Evolutionary conservation across 164 flowering plant genomes (phyloP), one percentile per base, ranked within the genome.

Genomic region (Vitis riparia): DNA sequence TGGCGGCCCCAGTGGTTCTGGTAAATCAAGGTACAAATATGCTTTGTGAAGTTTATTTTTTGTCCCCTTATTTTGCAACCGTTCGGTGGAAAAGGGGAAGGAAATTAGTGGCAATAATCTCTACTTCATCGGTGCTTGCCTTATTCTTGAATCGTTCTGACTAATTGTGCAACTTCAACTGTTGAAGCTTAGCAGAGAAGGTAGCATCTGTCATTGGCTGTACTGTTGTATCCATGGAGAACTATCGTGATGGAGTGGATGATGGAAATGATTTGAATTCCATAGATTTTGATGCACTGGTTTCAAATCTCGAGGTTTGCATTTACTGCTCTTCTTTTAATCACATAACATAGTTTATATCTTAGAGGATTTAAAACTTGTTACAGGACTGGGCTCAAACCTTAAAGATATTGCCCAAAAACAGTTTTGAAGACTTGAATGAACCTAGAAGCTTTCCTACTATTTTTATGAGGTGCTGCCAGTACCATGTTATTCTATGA

Each of bases 191-290:
- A 81, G 85, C 97, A 78, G 98, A 96, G 85, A 96, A 93, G 84
- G 97, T 96, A 55, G 91, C 95, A 59, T 96, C 99, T 72, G 99
- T 96, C 14, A 84, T 96, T 85, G 97, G 97, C 60, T 91, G 98
- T 79, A 78, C 81, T 65, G 88, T 91, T 63, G 65, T 96, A 58
- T 86, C 93, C 14, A 96, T 96, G 99, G 99, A 96, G 87, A 89
- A 93, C 75, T 96, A 96, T 79, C 89, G 95, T 27, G 80, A 71
- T 75, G 97, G 93, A 68, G 80, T 81, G 66, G 98, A 96, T 71
- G 97, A 93, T n/a, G 92, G 89, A 73, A 89, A 88, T 75, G 99
- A 86, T 71, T 78, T 87, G 77, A 85, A 87, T 77, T 86, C 92
- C 14, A 90, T 93, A 68, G 97, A 96, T 80, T 96, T 96, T 76